These are phyloP conservation scores for Arachnomyces sp. DNA, from an alignment of 2,329 filamentous ascomycete species.

Conservation along the genomic window DNA sequence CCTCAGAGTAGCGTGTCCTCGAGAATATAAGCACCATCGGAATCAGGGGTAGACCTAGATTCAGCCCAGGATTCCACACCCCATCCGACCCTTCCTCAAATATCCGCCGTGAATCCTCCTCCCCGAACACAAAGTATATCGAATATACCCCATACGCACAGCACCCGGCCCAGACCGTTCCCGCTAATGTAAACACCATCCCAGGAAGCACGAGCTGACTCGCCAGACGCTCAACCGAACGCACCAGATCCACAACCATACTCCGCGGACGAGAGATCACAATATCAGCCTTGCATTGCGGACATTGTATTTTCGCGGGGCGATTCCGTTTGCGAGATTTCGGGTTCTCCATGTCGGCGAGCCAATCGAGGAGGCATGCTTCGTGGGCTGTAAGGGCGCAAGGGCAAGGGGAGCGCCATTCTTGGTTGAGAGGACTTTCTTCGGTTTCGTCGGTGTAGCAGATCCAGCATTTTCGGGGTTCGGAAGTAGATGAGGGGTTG, in stretches of 20 bases:
- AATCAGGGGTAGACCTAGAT: slow-evolving; percentile 59
- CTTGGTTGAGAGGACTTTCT: slow-evolving; percentile 49
- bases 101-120: slow-evolving; percentile 51
- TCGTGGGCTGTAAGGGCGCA: slow-evolving; percentile 91
- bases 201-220: slow-evolving; percentile 58
- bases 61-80: slow-evolving; percentile 42
- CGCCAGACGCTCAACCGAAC: slow-evolving; percentile 50
- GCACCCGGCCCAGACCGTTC: slow-evolving; percentile 45
- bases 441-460: slow-evolving; percentile 61
- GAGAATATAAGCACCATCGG: slow-evolving; percentile 62
- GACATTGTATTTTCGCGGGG: slow-evolving; percentile 64
- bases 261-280: slow-evolving; percentile 67
- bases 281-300: slow-evolving; percentile 82
- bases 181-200: slow-evolving; percentile 45
- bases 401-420: slow-evolving; percentile 83
- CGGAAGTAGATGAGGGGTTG: slow-evolving; percentile 23
- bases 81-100: slow-evolving; percentile 35
- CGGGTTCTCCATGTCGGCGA: slow-evolving; percentile 74
- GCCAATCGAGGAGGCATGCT: slow-evolving; percentile 81
- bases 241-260: slow-evolving; percentile 59
- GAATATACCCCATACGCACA: slow-evolving; percentile 55
- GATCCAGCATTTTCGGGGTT: slow-evolving; percentile 58
- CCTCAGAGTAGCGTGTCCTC: slow-evolving; percentile 56
- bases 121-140: slow-evolving; percentile 59
- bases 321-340: slow-evolving; percentile 43